These are phyloP conservation scores for Mycena pura DNA, from an alignment of 768 basidiomycete species.

Conservation along the genomic window DNA sequence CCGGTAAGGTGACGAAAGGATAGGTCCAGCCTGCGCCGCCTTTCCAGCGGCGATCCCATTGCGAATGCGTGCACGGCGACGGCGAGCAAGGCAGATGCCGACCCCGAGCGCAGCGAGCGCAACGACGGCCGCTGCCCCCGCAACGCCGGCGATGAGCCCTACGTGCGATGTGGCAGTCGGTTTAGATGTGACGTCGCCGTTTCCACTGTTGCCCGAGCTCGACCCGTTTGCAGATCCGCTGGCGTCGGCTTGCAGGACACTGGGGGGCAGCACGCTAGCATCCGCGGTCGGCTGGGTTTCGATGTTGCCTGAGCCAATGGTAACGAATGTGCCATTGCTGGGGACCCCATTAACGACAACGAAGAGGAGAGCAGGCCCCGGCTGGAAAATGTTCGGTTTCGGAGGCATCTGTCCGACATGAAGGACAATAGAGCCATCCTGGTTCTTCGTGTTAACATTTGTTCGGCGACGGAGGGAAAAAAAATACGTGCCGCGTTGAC, in stretches of 20 bases:
- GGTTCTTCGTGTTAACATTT: no score
- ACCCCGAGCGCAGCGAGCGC: constrained; percentile 18
- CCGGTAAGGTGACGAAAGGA: constrained; percentile 1
- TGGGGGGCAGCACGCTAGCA: constrained; percentile 56
- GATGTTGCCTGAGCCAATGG: constrained; percentile 79
- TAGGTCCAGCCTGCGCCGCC: neutral
- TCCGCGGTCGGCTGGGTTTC: constrained; percentile 65
- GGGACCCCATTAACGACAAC: constrained; percentile 88
- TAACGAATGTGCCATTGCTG: constrained; percentile 76
- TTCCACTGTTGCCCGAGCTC: neutral
- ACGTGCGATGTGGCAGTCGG: constrained; percentile 4
- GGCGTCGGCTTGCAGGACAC: constrained; percentile 50
- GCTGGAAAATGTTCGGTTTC: constrained; percentile 85
- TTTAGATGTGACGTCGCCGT: no score
- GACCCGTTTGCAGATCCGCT: constrained; percentile 42
- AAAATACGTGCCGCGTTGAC: no score
- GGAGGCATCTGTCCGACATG: constrained; percentile 86
- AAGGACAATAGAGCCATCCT: constrained; percentile 74
- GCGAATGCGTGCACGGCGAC: constrained; percentile 20
- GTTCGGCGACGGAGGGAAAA: no score
- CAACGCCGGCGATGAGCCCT: constrained; percentile 18
- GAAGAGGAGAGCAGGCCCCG: constrained; percentile 86
- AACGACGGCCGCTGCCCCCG: constrained; percentile 14
- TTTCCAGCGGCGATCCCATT: constrained; percentile 1
- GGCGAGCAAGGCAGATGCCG: constrained; percentile 15